These are phyloP conservation scores for Chaetomium tenue DNA, from an alignment of 495 filamentous ascomycete species.

Conservation along the genomic window DNA sequence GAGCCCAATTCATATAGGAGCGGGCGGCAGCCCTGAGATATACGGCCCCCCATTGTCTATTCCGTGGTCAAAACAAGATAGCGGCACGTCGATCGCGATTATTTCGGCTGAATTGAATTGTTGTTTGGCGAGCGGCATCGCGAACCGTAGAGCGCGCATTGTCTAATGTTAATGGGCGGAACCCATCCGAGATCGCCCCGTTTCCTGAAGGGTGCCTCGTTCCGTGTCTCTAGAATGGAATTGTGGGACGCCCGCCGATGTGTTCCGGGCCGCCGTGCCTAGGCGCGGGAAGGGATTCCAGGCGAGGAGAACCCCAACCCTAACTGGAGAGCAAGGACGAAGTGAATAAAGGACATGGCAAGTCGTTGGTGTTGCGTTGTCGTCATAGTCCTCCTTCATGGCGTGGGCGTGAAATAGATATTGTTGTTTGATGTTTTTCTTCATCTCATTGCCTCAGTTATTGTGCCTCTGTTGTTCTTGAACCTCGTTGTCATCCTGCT, in stretches of 20 bases:
- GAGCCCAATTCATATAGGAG: not conserved
- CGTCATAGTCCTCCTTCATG: not conserved
- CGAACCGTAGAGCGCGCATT: constrained; percentile 18
- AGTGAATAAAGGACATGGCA: too few relatives aligned
- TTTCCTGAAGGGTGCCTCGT: constrained; percentile 14
- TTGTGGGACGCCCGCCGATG: constrained; percentile 16
- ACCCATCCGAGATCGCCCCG: not conserved
- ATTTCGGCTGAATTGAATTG: constrained; percentile 26
- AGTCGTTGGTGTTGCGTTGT: not conserved
- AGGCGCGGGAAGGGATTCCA: not conserved
- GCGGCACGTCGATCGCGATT: not conserved
- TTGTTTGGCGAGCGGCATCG: constrained; percentile 24
- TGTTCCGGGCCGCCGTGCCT: not conserved
- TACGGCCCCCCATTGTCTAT: not conserved
- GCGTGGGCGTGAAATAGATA: too few relatives aligned
- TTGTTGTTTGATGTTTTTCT: too few relatives aligned
- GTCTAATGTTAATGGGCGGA: constrained; percentile 12
- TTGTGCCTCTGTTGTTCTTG: too few relatives aligned
- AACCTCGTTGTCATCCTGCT: too few relatives aligned
- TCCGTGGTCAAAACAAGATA: not conserved
- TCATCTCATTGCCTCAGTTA: too few relatives aligned
- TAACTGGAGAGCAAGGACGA: too few relatives aligned
- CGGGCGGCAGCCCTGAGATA: not conserved
- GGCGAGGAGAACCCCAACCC: constrained; percentile 3
- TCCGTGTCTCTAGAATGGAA: constrained; percentile 28